Evolutionary conservation across 2,329 filamentous ascomycete species (phyloP).

Genomic region (Trichoderma brevicompactum): DNA sequence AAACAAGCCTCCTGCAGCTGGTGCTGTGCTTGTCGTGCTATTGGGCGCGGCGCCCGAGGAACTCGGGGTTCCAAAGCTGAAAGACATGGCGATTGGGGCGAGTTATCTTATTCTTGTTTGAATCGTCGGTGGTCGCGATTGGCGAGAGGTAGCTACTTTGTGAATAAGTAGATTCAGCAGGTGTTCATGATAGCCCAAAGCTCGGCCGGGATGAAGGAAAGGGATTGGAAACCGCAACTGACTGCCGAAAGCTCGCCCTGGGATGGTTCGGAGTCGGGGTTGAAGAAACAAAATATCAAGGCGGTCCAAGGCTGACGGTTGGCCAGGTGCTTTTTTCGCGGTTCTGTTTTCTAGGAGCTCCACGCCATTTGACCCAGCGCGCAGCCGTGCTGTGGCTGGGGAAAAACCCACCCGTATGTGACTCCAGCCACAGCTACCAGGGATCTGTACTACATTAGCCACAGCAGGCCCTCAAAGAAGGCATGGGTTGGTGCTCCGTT

Average conservation of each 20-base stretch:
- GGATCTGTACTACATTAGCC: slow-evolving; percentile 1
- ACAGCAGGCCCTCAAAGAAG: not conserved
- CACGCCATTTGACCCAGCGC: slow-evolving; percentile 6
- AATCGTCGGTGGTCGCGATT: slow-evolving; percentile 24
- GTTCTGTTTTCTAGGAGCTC: slow-evolving; percentile 27
- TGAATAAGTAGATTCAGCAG: slow-evolving; percentile 17
- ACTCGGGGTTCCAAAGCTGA: slow-evolving; percentile 45
- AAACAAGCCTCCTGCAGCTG: slow-evolving; percentile 49
- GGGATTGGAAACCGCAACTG: not conserved
- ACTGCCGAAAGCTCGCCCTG: slow-evolving; percentile 17
- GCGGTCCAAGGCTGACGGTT: slow-evolving; percentile 20
- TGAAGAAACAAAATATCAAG: slow-evolving; percentile 17
- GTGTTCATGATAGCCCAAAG: slow-evolving; percentile 25
- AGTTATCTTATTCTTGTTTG: slow-evolving; percentile 5
- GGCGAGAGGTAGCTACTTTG: slow-evolving; percentile 7
- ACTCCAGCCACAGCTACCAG: not conserved
- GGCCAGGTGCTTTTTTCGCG: slow-evolving; percentile 29
- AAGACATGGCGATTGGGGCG: slow-evolving; percentile 43
- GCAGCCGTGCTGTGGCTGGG: slow-evolving; percentile 30
- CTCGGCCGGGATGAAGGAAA: not conserved
- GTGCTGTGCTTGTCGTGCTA: slow-evolving; percentile 44
- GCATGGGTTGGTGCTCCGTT: not conserved
- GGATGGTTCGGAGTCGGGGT: slow-evolving; percentile 1
- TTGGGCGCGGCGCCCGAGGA: slow-evolving; percentile 41
- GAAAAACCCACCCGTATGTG: not conserved